Evolutionary conservation across 2,329 filamentous ascomycete genomes (phyloP).

Genomic region (Claviceps sp.): DNA sequence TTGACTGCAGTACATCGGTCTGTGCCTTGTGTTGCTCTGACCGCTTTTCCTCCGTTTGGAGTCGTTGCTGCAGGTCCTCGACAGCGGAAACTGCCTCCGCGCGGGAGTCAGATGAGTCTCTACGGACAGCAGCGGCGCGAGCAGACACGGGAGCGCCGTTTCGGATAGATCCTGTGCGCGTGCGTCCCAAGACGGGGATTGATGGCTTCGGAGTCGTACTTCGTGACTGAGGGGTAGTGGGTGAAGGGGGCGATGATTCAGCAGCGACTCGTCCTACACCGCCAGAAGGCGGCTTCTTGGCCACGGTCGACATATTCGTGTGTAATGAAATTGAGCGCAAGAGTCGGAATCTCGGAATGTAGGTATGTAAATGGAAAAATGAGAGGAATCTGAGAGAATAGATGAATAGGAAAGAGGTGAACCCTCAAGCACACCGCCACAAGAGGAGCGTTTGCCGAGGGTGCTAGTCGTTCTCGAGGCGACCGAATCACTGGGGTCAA

Average conservation of each 20-base stretch:
- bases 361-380: not conserved
- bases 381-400: not conserved
- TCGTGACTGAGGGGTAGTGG: constrained; percentile 25
- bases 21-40: constrained; percentile 77
- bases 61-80: constrained; percentile 71
- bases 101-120: constrained; percentile 52
- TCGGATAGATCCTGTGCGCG: constrained; percentile 53
- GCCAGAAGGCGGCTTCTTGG: constrained; percentile 39
- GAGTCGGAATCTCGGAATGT: not conserved
- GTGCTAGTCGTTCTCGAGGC: constrained; percentile 1
- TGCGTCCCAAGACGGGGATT: constrained; percentile 23
- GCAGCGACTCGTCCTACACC: constrained; percentile 31
- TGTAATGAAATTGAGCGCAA: not conserved
- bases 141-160: constrained; percentile 56
- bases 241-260: constrained; percentile 20
- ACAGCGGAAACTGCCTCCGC: constrained; percentile 68
- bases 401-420: not conserved
- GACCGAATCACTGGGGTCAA: not conserved
- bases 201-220: constrained; percentile 29
- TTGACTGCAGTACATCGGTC: constrained; percentile 67
- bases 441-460: not conserved
- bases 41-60: constrained; percentile 65
- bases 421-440: not conserved
- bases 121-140: constrained; percentile 54
- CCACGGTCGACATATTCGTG: constrained; percentile 34